Percentiles rank a stretch among this genome's conserved stretches.
Evolutionary conservation across 768 basidiomycete genomes (phyloP).

Genomic region (Clitopilus passeckerianus): DNA sequence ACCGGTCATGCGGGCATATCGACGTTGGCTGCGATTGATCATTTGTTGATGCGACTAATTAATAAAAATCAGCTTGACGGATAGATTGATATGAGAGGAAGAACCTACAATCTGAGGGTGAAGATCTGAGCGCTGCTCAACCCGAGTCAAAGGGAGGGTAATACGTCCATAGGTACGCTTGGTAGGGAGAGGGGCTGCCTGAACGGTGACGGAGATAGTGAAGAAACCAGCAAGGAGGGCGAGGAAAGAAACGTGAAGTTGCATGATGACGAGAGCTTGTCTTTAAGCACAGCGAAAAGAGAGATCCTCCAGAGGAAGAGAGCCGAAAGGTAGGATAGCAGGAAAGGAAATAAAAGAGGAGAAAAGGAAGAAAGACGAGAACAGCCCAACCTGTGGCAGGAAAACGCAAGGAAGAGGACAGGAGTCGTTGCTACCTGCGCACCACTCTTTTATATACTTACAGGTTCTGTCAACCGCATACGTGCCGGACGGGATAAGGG

Average conservation of each 20-base stretch:
- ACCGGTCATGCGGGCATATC: slow-evolving; percentile 67
- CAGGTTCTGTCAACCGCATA: neutral
- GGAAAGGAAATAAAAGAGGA: slow-evolving; percentile 16
- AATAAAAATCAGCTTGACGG: neutral
- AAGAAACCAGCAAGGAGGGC: slow-evolving; percentile 50
- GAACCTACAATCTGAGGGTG: slow-evolving; percentile 34
- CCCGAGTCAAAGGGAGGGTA: slow-evolving; percentile 39
- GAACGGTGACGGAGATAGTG: slow-evolving; percentile 28
- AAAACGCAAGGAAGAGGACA: slow-evolving; percentile 17
- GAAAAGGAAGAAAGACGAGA: slow-evolving; percentile 22
- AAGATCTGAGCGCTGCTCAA: slow-evolving; percentile 22
- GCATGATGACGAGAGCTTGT: slow-evolving; percentile 34
- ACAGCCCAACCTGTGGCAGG: slow-evolving; percentile 21
- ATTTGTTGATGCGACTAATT: slow-evolving; percentile 62
- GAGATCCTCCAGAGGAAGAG: neutral
- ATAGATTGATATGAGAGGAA: neutral
- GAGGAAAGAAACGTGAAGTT: slow-evolving; percentile 41
- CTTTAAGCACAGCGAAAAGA: slow-evolving; percentile 16
- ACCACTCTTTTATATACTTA: slow-evolving; percentile 9
- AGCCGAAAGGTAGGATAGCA: neutral
- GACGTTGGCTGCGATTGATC: slow-evolving; percentile 59
- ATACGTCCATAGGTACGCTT: slow-evolving; percentile 26
- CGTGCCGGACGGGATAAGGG: neutral
- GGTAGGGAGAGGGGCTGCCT: slow-evolving; percentile 34
- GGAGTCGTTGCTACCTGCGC: slow-evolving; percentile 10